Base-by-base conservation (phyloP, 495 filamentous ascomycete species). In the Tuber microsphaerosporum region DNA sequence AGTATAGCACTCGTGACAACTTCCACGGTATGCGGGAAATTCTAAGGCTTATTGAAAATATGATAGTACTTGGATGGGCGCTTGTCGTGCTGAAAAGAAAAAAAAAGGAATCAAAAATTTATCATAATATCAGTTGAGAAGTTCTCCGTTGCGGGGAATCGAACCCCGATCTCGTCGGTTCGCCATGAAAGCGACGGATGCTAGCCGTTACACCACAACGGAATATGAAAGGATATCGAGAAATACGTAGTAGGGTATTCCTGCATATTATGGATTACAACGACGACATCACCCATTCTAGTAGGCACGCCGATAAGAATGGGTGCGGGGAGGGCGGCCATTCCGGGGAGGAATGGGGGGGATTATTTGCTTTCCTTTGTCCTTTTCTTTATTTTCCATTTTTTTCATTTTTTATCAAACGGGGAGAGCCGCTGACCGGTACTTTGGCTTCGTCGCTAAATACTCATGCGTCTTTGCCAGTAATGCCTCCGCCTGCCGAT, bases 181-280 rank as follows among this genome's bases (percentile, higher is more conserved):
- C 56, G 26, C 14, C 1, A 34, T 79, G 77, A 79, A 79, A 79
- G 77, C 76, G 77, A 79, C 76, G 76, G 77, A 79, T 79, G 77
- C 77, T 79, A 79, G 74, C 77, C 77, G 76, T 79, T 79, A 79
- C 76, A 79, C 77, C 77, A 79, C 77, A 79, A 73, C 77, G 77
- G 77, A 79, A 61, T 71, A 69, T 69, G 37, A 34, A 65, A 6
- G 1, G 2, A 34, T 34, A 26, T 61, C 10, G 51, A 26, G 51
- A 10, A 61, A 26, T 61, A 9, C 10, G 2, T 61, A 31, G 51
- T 26, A 26, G n/a, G 10, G 22, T 43, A 14, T 26, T 31, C 26
- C 51, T 22, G 3, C 17, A 48, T 48, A 19, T 20, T 4, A 7
- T 20, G 42, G 42, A 43, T 48, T 20, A 20, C 5, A 1, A 20